Base-by-base conservation (phyloP, 2,329 filamentous ascomycete species). In the Truncatella angustata region DNA sequence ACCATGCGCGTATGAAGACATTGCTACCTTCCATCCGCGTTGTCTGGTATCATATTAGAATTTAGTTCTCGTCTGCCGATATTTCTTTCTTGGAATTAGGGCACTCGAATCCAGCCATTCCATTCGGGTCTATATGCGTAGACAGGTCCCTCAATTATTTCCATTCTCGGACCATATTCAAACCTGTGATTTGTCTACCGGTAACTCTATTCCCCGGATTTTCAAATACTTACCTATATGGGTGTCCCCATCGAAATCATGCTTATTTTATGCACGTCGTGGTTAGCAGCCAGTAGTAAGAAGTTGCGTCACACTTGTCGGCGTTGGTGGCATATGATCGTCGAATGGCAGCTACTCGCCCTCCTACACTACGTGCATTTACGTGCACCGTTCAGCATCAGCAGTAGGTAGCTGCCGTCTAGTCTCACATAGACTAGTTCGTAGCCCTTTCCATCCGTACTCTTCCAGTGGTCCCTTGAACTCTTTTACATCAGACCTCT, bases 361-460 rank as follows among this genome's bases (percentile, higher is more conserved):
- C 24, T 18, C 37, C 37, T 21, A n/a, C 18, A 18, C 24, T 21
- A 18, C 18, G 37, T 21, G 24, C 21, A 21, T 14, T 40, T 40
- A 40, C 20, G 21, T 18, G 16, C 40, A 14, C 28, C 21, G 40
- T 24, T 44, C 21, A 28, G 20, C 24, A n/a, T 9, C 23, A 26
- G 16, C 21, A 21, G 40, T 24, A 44, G 16, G 43, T 46, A 28
- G 24, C 43, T 46, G 26, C 43, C 43, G 20, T 46, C 36, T 39
- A 39, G 36, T n/a, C 36, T n/a, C 3, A 32, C 7, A 14, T 32
- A 32, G 28, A 32, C 28, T 32, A 14, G n/a, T n/a, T n/a, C n/a
- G n/a, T n/a, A 32, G 28, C 28, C 28, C 28, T 32, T 7, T 32
- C 28, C 14, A 7, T 32, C 28, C 28, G 7, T 32, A 1, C 28